A percentile compares a stretch with the other conserved stretches of the same genome.
Evolutionary conservation across 208 protist genomes (phyloP).

Genomic region (Acanthamoeba healyi): DNA sequence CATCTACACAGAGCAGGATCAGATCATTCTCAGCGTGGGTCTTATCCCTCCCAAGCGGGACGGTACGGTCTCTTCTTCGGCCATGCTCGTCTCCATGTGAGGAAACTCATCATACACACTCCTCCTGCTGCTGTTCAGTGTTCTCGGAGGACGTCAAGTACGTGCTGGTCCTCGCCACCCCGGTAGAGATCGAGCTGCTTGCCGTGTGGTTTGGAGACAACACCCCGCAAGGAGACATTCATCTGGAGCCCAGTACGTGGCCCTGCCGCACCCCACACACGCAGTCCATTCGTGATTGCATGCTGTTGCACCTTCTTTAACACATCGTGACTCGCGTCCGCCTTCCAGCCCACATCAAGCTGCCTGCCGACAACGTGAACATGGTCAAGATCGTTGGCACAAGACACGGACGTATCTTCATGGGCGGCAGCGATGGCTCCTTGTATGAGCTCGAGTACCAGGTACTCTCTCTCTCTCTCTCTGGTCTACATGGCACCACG

Average conservation of each 20-base stretch:
- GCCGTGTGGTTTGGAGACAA: conserved; percentile 77
- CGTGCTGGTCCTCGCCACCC: conserved; percentile 82
- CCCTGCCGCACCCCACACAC: background rate
- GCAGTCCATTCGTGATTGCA: conserved; percentile 1
- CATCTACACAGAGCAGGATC: conserved; percentile 73
- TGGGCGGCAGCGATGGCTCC: conserved; percentile 83
- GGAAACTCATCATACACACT: too few relatives aligned
- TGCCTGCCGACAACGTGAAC: conserved; percentile 83
- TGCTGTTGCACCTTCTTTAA: too few relatives aligned
- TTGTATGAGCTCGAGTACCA: conserved; percentile 87
- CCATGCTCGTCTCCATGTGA: too few relatives aligned
- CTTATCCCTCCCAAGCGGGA: conserved; percentile 78
- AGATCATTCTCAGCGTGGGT: conserved; percentile 80
- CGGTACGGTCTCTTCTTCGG: background rate
- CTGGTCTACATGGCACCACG: background rate
- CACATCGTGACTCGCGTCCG: too few relatives aligned
- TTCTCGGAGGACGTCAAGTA: conserved; percentile 83
- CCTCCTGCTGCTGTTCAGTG: background rate
- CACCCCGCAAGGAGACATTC: conserved; percentile 36
- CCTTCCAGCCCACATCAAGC: conserved; percentile 74
- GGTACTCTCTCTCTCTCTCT: background rate
- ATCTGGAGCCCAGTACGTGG: conserved; percentile 29
- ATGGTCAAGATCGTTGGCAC: conserved; percentile 86
- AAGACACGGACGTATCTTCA: conserved; percentile 84
- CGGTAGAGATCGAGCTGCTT: conserved; percentile 79